phyloP scores from a whole-genome alignment of 768 basidiomycete genomes.

The Lactarius hatsudake region DNA sequence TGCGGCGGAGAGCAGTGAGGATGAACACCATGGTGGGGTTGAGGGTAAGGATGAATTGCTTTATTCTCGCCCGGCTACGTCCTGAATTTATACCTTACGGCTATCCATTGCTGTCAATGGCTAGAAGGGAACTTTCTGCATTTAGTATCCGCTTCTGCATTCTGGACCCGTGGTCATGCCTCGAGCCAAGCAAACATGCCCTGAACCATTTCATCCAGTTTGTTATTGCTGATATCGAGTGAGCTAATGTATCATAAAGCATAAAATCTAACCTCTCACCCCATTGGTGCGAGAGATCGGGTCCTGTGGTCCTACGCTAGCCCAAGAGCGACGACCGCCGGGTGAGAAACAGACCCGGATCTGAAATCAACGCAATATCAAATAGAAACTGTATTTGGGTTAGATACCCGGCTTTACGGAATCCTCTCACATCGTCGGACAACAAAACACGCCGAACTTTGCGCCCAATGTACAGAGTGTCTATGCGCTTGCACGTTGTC shows the following conservation, averaged over 20 bases:
- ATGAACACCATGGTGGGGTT: constrained; percentile 9
- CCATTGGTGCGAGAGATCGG: background rate
- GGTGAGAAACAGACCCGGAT: background rate
- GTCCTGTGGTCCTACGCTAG: background rate
- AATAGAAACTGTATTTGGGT: too few species aligned
- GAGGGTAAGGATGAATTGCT: background rate
- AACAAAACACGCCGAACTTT: too few species aligned
- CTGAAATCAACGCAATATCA: too few species aligned
- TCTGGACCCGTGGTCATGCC: background rate
- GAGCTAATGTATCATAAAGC: background rate
- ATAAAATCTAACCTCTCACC: background rate
- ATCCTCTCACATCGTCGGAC: too few species aligned
- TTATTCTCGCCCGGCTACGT: background rate
- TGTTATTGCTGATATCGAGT: background rate
- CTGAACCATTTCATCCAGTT: background rate
- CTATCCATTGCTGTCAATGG: background rate
- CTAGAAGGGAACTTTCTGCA: constrained; percentile 14
- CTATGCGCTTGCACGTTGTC: too few species aligned
- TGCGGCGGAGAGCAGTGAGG: constrained; percentile 23
- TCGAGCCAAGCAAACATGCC: background rate
- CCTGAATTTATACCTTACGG: constrained; percentile 2
- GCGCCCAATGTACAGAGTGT: too few species aligned
- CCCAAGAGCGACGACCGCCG: background rate
- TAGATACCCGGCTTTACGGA: too few species aligned
- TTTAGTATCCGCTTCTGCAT: constrained; percentile 1